These are phyloP conservation scores for Fraxinus quadrangulata DNA, from an alignment of 257 asterid species.

Conservation along the genomic window DNA sequence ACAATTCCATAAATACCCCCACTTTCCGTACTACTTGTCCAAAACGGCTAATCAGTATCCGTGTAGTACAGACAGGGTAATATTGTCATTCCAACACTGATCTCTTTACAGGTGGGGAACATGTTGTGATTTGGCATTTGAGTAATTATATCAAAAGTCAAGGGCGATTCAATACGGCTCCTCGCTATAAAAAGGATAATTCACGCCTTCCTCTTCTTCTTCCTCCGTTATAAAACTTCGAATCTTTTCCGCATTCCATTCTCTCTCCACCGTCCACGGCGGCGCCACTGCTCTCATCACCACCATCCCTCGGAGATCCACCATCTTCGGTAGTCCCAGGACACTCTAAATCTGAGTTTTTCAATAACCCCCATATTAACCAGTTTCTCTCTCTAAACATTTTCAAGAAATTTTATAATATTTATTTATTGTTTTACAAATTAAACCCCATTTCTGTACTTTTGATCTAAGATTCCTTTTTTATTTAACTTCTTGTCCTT, in stretches of 20 bases:
- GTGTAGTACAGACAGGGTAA: background rate
- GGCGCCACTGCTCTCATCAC: conserved; percentile 30
- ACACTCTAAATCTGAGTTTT: background rate
- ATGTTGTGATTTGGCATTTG: conserved; percentile 12
- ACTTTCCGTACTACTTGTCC: background rate
- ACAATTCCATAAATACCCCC: background rate
- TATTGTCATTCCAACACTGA: background rate
- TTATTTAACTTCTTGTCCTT: conserved; percentile 3
- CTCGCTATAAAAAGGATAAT: conserved; percentile 6
- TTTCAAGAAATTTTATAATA: conserved; percentile 15
- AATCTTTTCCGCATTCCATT: background rate
- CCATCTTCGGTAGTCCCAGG: conserved; percentile 15
- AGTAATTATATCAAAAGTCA: background rate
- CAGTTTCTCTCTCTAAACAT: background rate
- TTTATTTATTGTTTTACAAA: background rate
- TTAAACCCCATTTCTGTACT: conserved; percentile 10
- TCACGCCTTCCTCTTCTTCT: background rate
- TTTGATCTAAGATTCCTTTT: conserved; percentile 20
- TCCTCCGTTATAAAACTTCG: conserved; percentile 11
- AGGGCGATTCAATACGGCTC: conserved; percentile 2
- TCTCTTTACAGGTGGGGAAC: background rate
- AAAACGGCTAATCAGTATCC: background rate
- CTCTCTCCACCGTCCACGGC: conserved; percentile 31
- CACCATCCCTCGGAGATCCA: conserved; percentile 31
- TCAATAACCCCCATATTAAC: conserved; percentile 8